Percentiles rank a stretch among this genome's conserved stretches.
phyloP scores from a whole-genome alignment of 2,329 filamentous ascomycete species.

The Leptodontidium sp. region DNA sequence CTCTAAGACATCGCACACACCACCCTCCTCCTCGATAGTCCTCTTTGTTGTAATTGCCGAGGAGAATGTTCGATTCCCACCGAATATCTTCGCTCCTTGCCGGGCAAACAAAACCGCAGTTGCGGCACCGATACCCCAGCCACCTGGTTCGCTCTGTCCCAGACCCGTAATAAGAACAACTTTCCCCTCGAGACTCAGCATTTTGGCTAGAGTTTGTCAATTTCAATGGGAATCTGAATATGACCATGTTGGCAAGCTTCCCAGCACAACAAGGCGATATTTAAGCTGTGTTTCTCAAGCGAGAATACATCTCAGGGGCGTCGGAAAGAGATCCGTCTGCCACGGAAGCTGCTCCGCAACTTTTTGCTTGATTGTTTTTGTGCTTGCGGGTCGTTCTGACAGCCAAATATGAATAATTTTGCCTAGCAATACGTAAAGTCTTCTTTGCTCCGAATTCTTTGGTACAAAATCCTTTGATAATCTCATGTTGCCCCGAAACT shows the following conservation, averaged over 20 bases:
- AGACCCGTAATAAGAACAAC: constrained; percentile 55
- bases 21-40: constrained; percentile 48
- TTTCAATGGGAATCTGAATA: too few species aligned
- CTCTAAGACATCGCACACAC: constrained; percentile 51
- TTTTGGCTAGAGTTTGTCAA: constrained; percentile 26
- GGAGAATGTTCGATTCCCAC: constrained; percentile 54
- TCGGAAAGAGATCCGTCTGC: constrained; percentile 3
- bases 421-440: too few species aligned
- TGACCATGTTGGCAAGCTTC: too few species aligned
- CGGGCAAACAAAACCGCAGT: constrained; percentile 54
- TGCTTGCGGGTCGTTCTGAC: too few species aligned
- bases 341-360: not conserved
- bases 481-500: not conserved
- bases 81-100: constrained; percentile 57
- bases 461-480: not conserved
- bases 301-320: not conserved
- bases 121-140: constrained; percentile 60
- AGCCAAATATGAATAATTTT: not conserved
- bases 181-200: constrained; percentile 50
- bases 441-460: not conserved
- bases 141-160: constrained; percentile 50
- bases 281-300: not conserved
- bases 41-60: constrained; percentile 50
- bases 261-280: not conserved
- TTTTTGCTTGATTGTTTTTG: not conserved